These are phyloP conservation scores for Triticum dicoccoides DNA, from an alignment of 176 grass and related monocot species.

Conservation along the genomic window DNA sequence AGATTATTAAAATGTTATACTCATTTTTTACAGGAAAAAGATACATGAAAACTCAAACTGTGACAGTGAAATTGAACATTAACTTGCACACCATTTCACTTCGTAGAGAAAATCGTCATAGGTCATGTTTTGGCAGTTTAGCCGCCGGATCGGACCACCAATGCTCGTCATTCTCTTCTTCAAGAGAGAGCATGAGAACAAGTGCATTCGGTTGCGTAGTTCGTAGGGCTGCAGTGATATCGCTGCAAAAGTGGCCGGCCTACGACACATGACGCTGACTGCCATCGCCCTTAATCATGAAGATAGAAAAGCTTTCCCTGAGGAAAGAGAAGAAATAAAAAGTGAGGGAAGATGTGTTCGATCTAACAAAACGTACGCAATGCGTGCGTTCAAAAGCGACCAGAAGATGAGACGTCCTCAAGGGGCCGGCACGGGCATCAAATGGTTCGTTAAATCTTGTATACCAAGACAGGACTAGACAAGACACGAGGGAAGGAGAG, in stretches of 20 bases:
- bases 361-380: constrained; percentile 35
- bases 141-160: background rate
- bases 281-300: constrained; percentile 20
- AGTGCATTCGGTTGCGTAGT: constrained; percentile 17
- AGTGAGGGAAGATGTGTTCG: constrained; percentile 29
- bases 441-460: constrained; percentile 14
- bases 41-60: background rate
- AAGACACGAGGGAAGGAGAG: background rate
- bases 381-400: constrained; percentile 26
- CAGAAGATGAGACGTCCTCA: background rate
- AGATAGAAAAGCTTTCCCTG: constrained; percentile 1
- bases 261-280: background rate
- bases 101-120: background rate
- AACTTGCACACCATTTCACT: background rate
- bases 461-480: background rate
- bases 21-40: background rate
- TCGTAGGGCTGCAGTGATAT: constrained; percentile 8
- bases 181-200: background rate
- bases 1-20: too few species aligned
- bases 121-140: background rate
- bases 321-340: constrained; percentile 13
- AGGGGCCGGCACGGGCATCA: constrained; percentile 5
- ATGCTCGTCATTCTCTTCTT: background rate
- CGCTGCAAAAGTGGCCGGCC: background rate
- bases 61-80: background rate